Evolutionary conservation across 2,329 filamentous ascomycete species (phyloP).

Genomic region (Trichoderma arundinaceum): DNA sequence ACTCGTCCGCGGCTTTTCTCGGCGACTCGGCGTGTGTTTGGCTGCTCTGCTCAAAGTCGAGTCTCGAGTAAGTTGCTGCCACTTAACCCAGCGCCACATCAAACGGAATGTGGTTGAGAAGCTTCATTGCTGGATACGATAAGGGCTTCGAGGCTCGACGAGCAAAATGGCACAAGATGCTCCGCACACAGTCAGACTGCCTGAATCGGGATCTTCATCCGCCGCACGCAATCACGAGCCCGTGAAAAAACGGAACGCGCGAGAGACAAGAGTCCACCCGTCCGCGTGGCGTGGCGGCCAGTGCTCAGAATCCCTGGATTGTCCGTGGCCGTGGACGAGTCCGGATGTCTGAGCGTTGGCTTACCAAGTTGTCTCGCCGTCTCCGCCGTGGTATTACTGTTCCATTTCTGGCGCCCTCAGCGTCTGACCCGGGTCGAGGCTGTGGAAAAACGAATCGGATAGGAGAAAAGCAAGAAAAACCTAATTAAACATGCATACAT

Average conservation of each 20-base stretch:
- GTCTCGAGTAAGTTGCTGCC: not conserved
- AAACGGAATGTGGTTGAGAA: slow-evolving; percentile 5
- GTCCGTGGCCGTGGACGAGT: slow-evolving; percentile 16
- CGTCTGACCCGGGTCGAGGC: not conserved
- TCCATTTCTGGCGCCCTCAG: not conserved
- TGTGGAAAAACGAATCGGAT: not conserved
- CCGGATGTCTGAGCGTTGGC: slow-evolving; percentile 14
- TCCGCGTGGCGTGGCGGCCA: slow-evolving; percentile 26
- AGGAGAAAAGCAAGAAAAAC: not conserved
- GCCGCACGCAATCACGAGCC: slow-evolving; percentile 20
- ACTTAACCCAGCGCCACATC: slow-evolving; percentile 9
- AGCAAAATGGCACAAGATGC: slow-evolving; percentile 1
- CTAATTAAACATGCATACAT: slow-evolving; percentile 28
- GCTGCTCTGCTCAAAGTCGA: not conserved
- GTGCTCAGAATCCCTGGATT: slow-evolving; percentile 5
- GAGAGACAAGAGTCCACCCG: slow-evolving; percentile 8
- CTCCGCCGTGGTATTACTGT: slow-evolving; percentile 11
- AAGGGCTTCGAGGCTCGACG: not conserved
- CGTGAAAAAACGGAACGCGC: slow-evolving; percentile 21
- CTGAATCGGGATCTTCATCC: not conserved
- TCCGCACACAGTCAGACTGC: slow-evolving; percentile 1
- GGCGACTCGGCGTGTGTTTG: slow-evolving; percentile 10
- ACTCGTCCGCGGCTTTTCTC: not conserved
- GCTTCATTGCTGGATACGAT: slow-evolving; percentile 10
- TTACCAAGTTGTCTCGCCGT: slow-evolving; percentile 22